Evolutionary conservation across 208 protist species (phyloP).

Genomic region (Entamoeba histolytica): DNA sequence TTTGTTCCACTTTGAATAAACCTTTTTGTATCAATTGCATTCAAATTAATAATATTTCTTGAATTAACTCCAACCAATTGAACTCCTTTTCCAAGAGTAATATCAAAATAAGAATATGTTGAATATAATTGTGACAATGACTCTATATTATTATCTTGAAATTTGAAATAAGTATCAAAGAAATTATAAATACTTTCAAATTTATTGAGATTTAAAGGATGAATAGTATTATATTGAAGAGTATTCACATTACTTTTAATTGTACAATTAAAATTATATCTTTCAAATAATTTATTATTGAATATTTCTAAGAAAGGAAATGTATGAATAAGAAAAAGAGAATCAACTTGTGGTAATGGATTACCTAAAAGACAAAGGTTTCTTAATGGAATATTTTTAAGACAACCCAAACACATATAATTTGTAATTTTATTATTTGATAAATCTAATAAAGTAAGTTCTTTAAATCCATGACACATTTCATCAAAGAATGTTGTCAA

Average conservation of each 20-base stretch:
- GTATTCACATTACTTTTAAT: not conserved
- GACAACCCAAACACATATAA: not conserved
- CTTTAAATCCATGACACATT: not conserved
- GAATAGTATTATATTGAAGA: not conserved
- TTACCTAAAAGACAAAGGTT: not conserved
- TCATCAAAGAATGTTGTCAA: not conserved
- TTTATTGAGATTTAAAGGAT: not conserved
- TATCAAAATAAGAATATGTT: not conserved
- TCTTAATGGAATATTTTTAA: not conserved
- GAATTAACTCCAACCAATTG: not conserved
- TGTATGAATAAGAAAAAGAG: not conserved
- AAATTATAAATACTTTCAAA: not conserved
- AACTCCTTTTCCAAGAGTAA: not conserved
- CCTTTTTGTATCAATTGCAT: not conserved
- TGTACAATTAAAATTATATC: not conserved
- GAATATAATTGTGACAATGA: not conserved
- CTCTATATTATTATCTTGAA: not conserved
- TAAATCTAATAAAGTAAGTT: not conserved
- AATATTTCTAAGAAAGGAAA: not conserved
- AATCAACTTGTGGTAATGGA: not conserved
- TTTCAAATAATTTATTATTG: too few relatives aligned
- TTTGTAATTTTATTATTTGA: not conserved
- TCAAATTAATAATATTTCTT: not conserved
- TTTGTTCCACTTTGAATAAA: not conserved
- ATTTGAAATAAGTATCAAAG: not conserved